phyloP scores from a whole-genome alignment of 768 basidiomycete species.

The Clitopilus passeckerianus region DNA sequence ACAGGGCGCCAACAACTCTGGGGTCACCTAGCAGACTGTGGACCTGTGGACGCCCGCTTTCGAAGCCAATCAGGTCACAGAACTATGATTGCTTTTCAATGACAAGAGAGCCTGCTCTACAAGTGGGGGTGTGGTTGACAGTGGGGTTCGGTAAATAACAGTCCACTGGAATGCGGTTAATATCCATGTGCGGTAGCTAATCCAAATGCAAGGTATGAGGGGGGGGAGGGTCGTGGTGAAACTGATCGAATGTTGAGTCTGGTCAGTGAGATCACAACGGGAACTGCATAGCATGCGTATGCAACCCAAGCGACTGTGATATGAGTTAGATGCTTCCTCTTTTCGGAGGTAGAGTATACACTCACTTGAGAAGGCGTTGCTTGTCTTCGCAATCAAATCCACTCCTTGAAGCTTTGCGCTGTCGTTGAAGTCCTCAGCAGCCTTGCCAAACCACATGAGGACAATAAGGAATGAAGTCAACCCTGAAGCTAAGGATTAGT shows the following conservation, averaged over 20 bases:
- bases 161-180: background rate
- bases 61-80: too few species aligned
- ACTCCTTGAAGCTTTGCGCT: conserved; percentile 48
- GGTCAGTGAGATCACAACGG: conserved; percentile 64
- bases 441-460: conserved; percentile 80
- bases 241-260: conserved; percentile 55
- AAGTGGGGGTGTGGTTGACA: too few species aligned
- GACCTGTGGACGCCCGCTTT: conserved; percentile 21
- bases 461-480: conserved; percentile 65
- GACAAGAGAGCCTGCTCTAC: too few species aligned
- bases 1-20: conserved; percentile 15
- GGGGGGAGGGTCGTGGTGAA: background rate
- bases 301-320: conserved; percentile 71
- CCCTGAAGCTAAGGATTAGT: conserved; percentile 32
- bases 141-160: background rate
- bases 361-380: conserved; percentile 75
- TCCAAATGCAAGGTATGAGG: background rate
- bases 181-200: background rate
- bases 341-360: conserved; percentile 7
- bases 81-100: too few species aligned
- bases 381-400: conserved; percentile 52
- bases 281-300: conserved; percentile 69
- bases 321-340: background rate
- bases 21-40: conserved; percentile 20
- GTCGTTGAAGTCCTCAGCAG: conserved; percentile 71